Evolutionary conservation across 2,329 filamentous ascomycete species (phyloP).

Genomic region (Dryadomyces quercus-mongolicae): DNA sequence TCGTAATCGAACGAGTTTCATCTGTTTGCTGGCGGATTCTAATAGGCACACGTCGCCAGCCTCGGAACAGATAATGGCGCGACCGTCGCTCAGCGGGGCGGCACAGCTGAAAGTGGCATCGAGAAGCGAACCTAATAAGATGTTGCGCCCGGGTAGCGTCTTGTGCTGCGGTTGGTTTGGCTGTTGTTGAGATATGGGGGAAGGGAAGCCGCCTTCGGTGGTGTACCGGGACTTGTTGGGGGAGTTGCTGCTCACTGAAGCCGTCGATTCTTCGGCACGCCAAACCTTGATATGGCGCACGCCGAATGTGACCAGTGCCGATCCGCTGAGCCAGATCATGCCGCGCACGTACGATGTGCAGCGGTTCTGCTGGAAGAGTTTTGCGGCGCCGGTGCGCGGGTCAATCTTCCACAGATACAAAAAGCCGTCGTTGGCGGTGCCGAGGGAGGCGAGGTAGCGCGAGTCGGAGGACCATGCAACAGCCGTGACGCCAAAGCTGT

Average conservation of each 20-base stretch:
- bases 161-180: constrained; percentile 30
- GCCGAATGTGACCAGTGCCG: constrained; percentile 70
- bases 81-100: constrained; percentile 56
- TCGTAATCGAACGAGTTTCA: constrained; percentile 56
- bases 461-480: constrained; percentile 85
- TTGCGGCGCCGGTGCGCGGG: constrained; percentile 66
- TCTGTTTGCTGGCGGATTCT: constrained; percentile 61
- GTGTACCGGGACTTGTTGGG: constrained; percentile 50
- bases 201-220: constrained; percentile 23
- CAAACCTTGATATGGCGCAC: constrained; percentile 90
- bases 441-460: constrained; percentile 76
- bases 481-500: constrained; percentile 77
- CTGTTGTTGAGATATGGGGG: constrained; percentile 19
- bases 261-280: constrained; percentile 59
- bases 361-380: constrained; percentile 73
- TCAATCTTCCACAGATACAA: constrained; percentile 86
- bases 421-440: constrained; percentile 83
- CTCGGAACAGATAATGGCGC: constrained; percentile 76
- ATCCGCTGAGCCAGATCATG: constrained; percentile 84
- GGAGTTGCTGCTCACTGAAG: constrained; percentile 20
- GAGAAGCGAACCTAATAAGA: constrained; percentile 66
- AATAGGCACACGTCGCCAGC: constrained; percentile 81
- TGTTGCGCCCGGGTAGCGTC: constrained; percentile 75
- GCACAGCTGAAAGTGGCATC: constrained; percentile 79
- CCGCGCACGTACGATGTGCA: constrained; percentile 78